phyloP scores from a whole-genome alignment of 805 yeast genomes.

The Alloascoidea africana region DNA sequence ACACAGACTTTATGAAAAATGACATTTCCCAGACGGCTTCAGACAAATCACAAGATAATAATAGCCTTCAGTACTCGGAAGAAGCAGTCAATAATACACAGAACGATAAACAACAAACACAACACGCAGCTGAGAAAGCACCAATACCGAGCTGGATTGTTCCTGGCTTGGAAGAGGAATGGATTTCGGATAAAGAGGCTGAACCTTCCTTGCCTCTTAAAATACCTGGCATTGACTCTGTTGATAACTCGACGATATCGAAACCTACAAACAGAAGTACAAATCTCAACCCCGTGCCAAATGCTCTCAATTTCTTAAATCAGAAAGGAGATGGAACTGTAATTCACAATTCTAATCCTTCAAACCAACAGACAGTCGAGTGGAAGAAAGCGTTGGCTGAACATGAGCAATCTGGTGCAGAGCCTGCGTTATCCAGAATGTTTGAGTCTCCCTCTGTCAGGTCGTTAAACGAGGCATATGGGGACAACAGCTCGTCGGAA shows the following conservation, averaged over 20 bases:
- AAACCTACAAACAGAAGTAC: not conserved
- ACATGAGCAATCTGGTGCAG: not conserved
- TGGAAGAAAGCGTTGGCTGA: not conserved
- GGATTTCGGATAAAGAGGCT: not conserved
- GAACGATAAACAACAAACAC: no score
- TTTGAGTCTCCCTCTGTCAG: not conserved
- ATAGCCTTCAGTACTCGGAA: no score
- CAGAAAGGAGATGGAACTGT: not conserved
- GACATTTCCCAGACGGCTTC: no score
- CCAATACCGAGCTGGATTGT: not conserved
- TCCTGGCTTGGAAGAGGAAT: slow-evolving; percentile 1
- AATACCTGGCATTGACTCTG: not conserved
- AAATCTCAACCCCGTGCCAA: not conserved
- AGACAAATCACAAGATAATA: no score
- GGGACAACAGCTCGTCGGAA: slow-evolving; percentile 2
- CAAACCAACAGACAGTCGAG: not conserved
- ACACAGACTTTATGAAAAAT: not conserved
- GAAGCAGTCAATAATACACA: no score
- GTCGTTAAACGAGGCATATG: not conserved
- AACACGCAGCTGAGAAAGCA: no score
- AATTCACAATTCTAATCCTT: not conserved
- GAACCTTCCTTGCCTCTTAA: not conserved
- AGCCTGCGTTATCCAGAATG: not conserved
- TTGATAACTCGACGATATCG: not conserved
- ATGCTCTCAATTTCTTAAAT: not conserved